Percentiles rank a stretch among this genome's conserved stretches.
Conservation (phyloP, 495 filamentous ascomycete genomes). For the Trichoderma reesei region DNA sequence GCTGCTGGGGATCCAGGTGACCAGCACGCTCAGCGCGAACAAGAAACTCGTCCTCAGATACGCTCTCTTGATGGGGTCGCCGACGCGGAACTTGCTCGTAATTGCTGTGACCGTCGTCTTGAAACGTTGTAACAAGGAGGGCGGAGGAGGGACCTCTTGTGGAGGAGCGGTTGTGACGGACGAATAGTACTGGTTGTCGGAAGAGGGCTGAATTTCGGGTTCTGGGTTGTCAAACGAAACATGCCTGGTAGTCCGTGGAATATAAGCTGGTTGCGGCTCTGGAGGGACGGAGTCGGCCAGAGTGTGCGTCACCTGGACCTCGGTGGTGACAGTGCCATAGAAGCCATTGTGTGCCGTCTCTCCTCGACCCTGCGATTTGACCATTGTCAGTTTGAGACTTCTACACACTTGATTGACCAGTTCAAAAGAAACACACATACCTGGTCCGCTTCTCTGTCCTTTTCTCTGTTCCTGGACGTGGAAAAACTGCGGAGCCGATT, state of each 20-base stretch:
- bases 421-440: background rate
- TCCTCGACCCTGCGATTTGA: background rate
- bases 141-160: background rate
- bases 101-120: background rate
- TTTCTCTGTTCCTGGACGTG: slow-evolving; percentile 17
- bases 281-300: background rate
- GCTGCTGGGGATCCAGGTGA: slow-evolving; percentile 72
- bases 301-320: slow-evolving; percentile 12
- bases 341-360: background rate
- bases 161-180: background rate
- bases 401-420: no score
- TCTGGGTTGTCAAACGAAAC: background rate
- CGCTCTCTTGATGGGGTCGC: slow-evolving; percentile 50
- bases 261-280: background rate
- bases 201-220: background rate
- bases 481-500: slow-evolving; percentile 32
- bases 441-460: slow-evolving; percentile 22
- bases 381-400: background rate
- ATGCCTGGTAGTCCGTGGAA: background rate
- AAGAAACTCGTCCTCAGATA: slow-evolving; percentile 67
- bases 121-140: background rate
- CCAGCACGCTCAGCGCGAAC: slow-evolving; percentile 61
- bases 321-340: slow-evolving; percentile 13
- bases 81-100: slow-evolving; percentile 23
- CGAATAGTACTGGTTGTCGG: background rate